A percentile compares a stretch with the other conserved stretches of the same genome.
These are phyloP conservation scores for Dactylonectria estremocensis DNA, from an alignment of 2,329 filamentous ascomycete species.

Conservation along the genomic window DNA sequence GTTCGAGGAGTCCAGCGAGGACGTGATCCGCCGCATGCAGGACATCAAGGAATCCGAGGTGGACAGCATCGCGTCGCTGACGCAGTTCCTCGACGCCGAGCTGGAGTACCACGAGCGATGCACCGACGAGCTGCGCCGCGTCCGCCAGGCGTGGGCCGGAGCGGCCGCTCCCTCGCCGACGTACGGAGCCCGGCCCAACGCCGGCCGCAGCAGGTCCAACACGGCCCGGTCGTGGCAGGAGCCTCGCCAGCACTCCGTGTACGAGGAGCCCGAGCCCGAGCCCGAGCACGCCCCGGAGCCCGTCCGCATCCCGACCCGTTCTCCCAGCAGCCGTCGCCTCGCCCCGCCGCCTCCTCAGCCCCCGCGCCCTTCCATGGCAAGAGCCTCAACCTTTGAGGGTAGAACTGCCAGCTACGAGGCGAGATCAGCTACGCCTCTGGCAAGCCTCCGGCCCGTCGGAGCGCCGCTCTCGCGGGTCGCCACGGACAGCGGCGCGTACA, in stretches of 20 bases:
- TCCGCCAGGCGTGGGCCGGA: slow-evolving; percentile 63
- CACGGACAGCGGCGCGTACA: slow-evolving; percentile 52
- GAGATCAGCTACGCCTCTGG: slow-evolving; percentile 40
- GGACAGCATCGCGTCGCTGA: slow-evolving; percentile 86
- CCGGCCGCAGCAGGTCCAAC: slow-evolving; percentile 62
- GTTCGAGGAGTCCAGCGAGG: slow-evolving; percentile 95
- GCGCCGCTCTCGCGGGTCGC: slow-evolving; percentile 61
- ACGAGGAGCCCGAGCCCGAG: slow-evolving; percentile 53
- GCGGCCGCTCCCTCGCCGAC: slow-evolving; percentile 44
- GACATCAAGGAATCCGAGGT: slow-evolving; percentile 94
- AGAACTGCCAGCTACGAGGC: slow-evolving; percentile 23
- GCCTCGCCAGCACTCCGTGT: slow-evolving; percentile 52
- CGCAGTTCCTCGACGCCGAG: slow-evolving; percentile 88
- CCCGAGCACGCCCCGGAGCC: slow-evolving; percentile 50
- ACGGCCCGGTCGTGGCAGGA: slow-evolving; percentile 63
- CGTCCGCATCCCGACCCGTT: slow-evolving; percentile 63
- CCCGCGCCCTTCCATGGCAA: slow-evolving; percentile 54
- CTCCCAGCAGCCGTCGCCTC: slow-evolving; percentile 52
- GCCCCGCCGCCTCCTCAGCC: slow-evolving; percentile 54
- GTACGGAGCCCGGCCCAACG: slow-evolving; percentile 30
- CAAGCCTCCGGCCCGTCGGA: slow-evolving; percentile 46
- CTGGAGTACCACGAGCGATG: slow-evolving; percentile 93
- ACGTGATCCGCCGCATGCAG: slow-evolving; percentile 92
- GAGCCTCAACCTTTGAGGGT: slow-evolving; percentile 59
- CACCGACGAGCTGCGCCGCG: slow-evolving; percentile 81